Evolutionary conservation across 768 basidiomycete genomes (phyloP), one percentile per base, ranked within the genome.

Genomic region (Kwoniella europaea): DNA sequence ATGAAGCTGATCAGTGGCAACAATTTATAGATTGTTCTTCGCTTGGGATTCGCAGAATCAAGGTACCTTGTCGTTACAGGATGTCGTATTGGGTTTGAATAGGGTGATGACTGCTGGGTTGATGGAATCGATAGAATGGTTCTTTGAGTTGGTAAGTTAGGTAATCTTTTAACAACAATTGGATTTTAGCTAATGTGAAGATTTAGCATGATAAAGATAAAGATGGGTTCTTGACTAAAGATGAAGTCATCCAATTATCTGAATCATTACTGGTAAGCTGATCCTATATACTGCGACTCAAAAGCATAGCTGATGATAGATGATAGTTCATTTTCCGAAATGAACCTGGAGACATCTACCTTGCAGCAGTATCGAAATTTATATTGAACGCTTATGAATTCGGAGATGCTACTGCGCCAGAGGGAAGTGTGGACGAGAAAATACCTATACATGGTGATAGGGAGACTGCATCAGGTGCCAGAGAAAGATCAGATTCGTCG

Each of bases 91-190:
- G 35, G 96, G 97, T 1, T 86, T 98, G 60, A 91, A 97, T 75
- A 91, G 91, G 2, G 92, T 97, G 56, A 92, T 98, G 89, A 91
- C 92, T 85, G 95, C 93, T 73, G 97, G 98, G 82, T 85, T 99
- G 74, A 98, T 98, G 97, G 92, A 94, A 68, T 96, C 93, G 75
- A 96, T 98, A 77, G 93, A 97, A 82, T 99, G 96, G 96, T 96
- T 98, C 85, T 98, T 98, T 85, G 91, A 91, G 76, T 83, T 98
- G 60, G 80, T 80, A 35, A 63, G 79, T 61, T 22, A 13, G 18
- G 43, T 27, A 4, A 5, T 35, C 18, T 15, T 41, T 35, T 22
- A 6, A 0, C 22, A 15, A 12, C 18, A 27, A 13, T 50, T 0
- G 46, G 16, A 50, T 50, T 50, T 54, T 60, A 68, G 66, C 65